Base-by-base conservation (phyloP, 2,329 filamentous ascomycete genomes). In the Botrytis hyacinthi region DNA sequence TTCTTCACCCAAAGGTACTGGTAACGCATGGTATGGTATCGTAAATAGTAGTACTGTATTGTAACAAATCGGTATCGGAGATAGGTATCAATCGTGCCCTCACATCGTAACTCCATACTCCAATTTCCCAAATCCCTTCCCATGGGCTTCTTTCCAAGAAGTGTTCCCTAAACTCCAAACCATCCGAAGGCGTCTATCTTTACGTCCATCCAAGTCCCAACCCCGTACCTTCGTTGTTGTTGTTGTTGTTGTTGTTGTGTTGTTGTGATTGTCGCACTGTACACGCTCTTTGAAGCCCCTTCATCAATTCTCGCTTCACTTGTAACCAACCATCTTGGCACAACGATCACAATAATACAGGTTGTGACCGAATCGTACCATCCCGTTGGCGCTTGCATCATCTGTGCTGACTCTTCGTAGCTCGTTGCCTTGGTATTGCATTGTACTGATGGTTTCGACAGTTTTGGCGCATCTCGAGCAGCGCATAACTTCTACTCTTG, bases 331-430 rank as follows among this genome's bases (percentile, higher is more conserved):
- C 80, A 89, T 87, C 79, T 86, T 87, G 74, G 89, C 89, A 80
- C 89, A 91, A 51, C 88, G 85, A 74, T 87, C 84, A 82, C 89
- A 91, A 82, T 91, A 91, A 83, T 91, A 91, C 75, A 91, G 86
- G 81, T 90, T 90, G 81, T 88, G 87, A 2, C 88, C 88, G 75
- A 91, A 89, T 78, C 87, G 86, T 22, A 91, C 86, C 89, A 91
- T 91, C 75, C 89, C 89, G 73, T 84, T 87, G 61, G 87, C 83
- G 76, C 82, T 84, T 68, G 86, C 83, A 81, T 90, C 88, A 80
- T 90, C 88, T 46, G 87, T 89, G 63, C 73, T 79, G 1, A 80
- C 74, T 65, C 76, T 61, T 40, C 74, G 73, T 26, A 73, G 57
- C 16, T 76, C 74, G 32, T 71, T 72, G 66, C 76, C 75, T 26